phyloP scores from a whole-genome alignment of 2,329 filamentous ascomycete species.

The Beauveria australis region DNA sequence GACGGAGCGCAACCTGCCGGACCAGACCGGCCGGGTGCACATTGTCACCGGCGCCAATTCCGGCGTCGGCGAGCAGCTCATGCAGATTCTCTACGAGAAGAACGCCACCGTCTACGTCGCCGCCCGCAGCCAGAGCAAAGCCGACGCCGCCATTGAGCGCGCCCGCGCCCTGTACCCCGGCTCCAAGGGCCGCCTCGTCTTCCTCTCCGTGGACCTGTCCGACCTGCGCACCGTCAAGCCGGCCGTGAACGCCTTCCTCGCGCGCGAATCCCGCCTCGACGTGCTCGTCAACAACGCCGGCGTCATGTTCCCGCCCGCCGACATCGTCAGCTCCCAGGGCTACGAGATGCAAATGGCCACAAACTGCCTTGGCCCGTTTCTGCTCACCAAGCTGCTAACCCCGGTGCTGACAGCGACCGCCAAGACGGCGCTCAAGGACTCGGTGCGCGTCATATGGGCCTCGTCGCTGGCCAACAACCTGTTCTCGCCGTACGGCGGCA shows the following conservation, averaged over 20 bases:
- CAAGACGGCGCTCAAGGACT: conserved; percentile 16
- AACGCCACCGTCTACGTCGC: conserved; percentile 44
- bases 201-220: conserved; percentile 32
- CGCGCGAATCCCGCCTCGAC: conserved; percentile 20
- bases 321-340: conserved; percentile 25
- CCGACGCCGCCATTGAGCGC: conserved; percentile 28
- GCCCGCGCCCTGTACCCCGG: conserved; percentile 25
- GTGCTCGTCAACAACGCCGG: conserved; percentile 31
- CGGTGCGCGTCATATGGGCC: conserved; percentile 18
- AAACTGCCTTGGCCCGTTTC: conserved; percentile 28
- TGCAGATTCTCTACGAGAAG: conserved; percentile 40
- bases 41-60: conserved; percentile 33
- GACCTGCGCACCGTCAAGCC: conserved; percentile 22
- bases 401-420: conserved; percentile 23
- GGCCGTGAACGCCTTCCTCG: conserved; percentile 16
- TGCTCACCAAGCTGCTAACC: conserved; percentile 26
- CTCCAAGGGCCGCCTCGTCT: conserved; percentile 27
- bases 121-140: conserved; percentile 34
- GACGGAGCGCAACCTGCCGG: conserved; percentile 7
- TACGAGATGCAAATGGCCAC: conserved; percentile 31
- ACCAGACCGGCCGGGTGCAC: conserved; percentile 27
- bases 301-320: conserved; percentile 27
- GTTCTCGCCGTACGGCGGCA: conserved; percentile 7
- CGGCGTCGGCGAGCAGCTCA: conserved; percentile 40
- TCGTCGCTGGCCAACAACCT: conserved; percentile 16